Percentiles rank a stretch among this genome's conserved stretches.
Conservation (phyloP, 768 basidiomycete genomes). For the Podaxis pistillaris region DNA sequence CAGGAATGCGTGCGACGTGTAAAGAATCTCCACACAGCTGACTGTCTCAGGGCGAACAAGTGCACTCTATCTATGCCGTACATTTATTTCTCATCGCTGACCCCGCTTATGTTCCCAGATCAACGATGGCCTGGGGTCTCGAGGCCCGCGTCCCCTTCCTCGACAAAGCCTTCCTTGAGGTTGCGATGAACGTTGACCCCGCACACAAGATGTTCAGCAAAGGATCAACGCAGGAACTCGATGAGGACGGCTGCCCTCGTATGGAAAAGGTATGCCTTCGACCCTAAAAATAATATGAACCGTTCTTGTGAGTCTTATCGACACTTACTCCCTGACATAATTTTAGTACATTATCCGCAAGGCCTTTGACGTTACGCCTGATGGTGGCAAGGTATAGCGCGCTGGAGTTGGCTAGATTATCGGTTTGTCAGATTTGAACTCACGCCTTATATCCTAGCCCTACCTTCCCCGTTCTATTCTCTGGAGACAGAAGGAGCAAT, state of each 20-base stretch:
- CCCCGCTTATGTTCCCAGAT: constrained; percentile 40
- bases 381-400: constrained; percentile 59
- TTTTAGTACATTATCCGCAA: constrained; percentile 89
- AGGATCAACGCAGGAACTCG: constrained; percentile 67
- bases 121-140: constrained; percentile 99
- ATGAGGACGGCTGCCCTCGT: constrained; percentile 82
- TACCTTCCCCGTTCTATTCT: constrained; percentile 94
- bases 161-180: constrained; percentile 94
- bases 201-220: constrained; percentile 88
- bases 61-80: constrained; percentile 28
- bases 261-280: constrained; percentile 87
- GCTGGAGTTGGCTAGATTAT: not conserved
- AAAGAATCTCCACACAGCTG: constrained; percentile 96
- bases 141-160: constrained; percentile 99
- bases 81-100: not conserved
- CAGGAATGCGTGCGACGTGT: constrained; percentile 93
- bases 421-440: not conserved
- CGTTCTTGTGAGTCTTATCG: constrained; percentile 12
- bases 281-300: not conserved
- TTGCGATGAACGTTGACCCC: constrained; percentile 87
- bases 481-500: constrained; percentile 99
- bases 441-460: constrained; percentile 43
- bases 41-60: constrained; percentile 99
- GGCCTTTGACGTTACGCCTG: constrained; percentile 84
- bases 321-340: not conserved